phyloP scores from a whole-genome alignment of 768 basidiomycete genomes.

The Rhodotorula toruloides region DNA sequence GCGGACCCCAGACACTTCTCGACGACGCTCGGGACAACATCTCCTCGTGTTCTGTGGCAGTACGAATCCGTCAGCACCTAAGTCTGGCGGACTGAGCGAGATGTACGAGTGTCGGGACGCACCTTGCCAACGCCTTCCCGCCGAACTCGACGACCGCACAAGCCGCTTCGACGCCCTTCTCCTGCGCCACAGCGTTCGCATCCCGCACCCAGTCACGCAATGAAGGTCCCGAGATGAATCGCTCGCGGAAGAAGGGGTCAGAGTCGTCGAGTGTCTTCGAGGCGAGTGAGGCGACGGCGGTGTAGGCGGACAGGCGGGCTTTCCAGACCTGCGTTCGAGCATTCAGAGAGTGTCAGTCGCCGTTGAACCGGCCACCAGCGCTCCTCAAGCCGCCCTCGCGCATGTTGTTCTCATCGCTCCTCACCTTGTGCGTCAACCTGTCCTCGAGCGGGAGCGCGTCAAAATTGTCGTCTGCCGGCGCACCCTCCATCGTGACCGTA shows the following conservation, averaged over 20 bases:
- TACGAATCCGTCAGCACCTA: not conserved
- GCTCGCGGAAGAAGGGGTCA: slow-evolving; percentile 83
- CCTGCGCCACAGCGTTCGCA: slow-evolving; percentile 93
- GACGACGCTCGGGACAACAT: slow-evolving; percentile 81
- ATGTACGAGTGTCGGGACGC: slow-evolving; percentile 8
- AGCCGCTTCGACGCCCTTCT: slow-evolving; percentile 89
- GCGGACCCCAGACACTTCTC: slow-evolving; percentile 88
- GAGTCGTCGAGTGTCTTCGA: slow-evolving; percentile 82
- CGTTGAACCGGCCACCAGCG: too few relatives aligned
- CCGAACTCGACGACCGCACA: slow-evolving; percentile 81
- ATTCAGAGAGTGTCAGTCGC: not conserved
- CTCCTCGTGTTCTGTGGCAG: slow-evolving; percentile 58
- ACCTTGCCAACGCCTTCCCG: slow-evolving; percentile 73
- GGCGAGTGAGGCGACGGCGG: slow-evolving; percentile 74
- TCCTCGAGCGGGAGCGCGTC: slow-evolving; percentile 69
- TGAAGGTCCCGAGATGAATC: slow-evolving; percentile 64
- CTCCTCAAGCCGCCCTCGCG: too few relatives aligned
- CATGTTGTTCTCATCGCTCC: too few relatives aligned
- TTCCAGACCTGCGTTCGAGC: slow-evolving; percentile 72
- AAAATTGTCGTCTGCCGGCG: slow-evolving; percentile 92
- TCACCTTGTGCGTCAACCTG: slow-evolving; percentile 71
- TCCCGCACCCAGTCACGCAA: slow-evolving; percentile 69
- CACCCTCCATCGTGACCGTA: slow-evolving; percentile 66
- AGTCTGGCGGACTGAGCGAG: too few relatives aligned
- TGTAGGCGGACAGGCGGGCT: slow-evolving; percentile 89